These are phyloP conservation scores for Ceratobasidium sp. DNA, from an alignment of 1,284 basidiomycete species.

Conservation along the genomic window DNA sequence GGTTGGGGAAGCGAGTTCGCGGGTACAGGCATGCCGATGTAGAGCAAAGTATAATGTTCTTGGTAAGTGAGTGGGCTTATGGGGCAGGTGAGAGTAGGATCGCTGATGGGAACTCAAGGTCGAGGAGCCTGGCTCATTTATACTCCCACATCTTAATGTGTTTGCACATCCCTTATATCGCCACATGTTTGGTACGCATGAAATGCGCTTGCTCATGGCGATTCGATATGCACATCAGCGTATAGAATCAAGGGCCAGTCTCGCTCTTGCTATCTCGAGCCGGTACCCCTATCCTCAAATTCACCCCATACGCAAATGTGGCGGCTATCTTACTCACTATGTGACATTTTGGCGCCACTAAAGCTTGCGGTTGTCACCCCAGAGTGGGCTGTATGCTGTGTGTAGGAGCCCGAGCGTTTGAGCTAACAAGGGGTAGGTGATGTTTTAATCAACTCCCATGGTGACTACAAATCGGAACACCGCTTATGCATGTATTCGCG, in stretches of 20 bases:
- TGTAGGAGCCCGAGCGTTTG: not conserved
- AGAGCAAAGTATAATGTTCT: not conserved
- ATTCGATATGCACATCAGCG: conserved; percentile 43
- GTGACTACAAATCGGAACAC: conserved; percentile 40
- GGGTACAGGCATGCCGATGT: conserved; percentile 37
- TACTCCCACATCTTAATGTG: conserved; percentile 41
- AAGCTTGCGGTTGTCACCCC: not conserved
- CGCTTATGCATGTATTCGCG: conserved; percentile 1
- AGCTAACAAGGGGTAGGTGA: not conserved
- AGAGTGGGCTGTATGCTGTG: conserved; percentile 14
- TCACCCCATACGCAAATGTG: not conserved
- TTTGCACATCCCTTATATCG: conserved; percentile 43
- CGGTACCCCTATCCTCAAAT: conserved; percentile 40
- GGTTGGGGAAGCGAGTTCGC: conserved; percentile 36
- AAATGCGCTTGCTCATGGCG: conserved; percentile 41
- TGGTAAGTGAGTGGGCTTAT: conserved; percentile 20
- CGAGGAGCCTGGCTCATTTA: conserved; percentile 40
- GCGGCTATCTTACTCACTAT: conserved; percentile 5
- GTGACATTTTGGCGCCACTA: conserved; percentile 9
- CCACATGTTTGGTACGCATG: conserved; percentile 43
- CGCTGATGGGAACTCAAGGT: conserved; percentile 29
- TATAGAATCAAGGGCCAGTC: conserved; percentile 37
- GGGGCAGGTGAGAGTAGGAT: not conserved
- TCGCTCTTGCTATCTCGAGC: conserved; percentile 35
- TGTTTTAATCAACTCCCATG: conserved; percentile 27